Base-by-base conservation (phyloP, 1,284 basidiomycete species). In the Trichosporon sp. region DNA sequence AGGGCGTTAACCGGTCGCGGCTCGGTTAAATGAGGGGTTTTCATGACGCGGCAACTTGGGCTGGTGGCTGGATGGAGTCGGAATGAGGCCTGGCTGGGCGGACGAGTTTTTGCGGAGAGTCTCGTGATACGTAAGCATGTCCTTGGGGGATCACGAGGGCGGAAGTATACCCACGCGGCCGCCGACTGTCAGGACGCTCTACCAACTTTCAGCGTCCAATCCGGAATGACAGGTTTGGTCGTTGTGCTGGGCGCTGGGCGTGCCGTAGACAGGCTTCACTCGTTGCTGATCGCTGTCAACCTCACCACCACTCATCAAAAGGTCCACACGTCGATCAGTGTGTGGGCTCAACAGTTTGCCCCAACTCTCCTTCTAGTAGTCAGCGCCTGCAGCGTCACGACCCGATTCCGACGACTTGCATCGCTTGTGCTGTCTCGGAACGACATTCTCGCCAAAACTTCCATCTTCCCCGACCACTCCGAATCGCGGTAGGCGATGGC, bases 401-500 rank as follows among this genome's bases (percentile, higher is more conserved):
- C 6, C 5, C 35, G 35, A 37, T 10, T 10, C 35, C 35, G 35
- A 37, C 35, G 35, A 37, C 35, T 37, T 10, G 6, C 6, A 5
- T 37, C 35, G 35, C 35, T 37, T 37, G 35, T 26, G 26, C 26
- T 26, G 26, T 26, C 26, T 10, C 35, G 35, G 35, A 37, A 10
- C 35, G 8, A 37, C 6, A 5, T 5, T 37, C 35, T 43, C 40
- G 16, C 43, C 43, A 46, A 46, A 46, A 46, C 10, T 8, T 46
- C 43, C 43, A 46, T 7, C 35, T 37, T 37, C 35, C 38, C 38
- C 10, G 8, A 46, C 43, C 3, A 46, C 16, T 11, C 43, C 43
- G 16, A 11, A 46, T n/a, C 43, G 43, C 43, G 37, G 63, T 75
- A 26, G 26, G 26, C 38, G 61, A 85, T 85, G 84, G 83, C 84